Evolutionary conservation across 1,284 basidiomycete genomes (phyloP).

Genomic region (Ganoderma leucocontextum): DNA sequence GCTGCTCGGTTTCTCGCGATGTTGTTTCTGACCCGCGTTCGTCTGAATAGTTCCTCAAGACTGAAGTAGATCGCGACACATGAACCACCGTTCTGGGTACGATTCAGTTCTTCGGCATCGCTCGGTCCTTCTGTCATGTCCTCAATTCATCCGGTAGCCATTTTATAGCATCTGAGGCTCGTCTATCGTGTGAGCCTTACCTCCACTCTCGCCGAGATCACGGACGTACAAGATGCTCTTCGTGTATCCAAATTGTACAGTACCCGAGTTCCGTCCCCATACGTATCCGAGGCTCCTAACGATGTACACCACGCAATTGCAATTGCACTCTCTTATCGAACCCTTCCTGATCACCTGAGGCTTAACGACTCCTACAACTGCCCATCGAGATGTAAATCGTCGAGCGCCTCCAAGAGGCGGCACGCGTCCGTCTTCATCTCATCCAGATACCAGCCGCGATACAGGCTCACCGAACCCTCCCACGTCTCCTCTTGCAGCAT

Average conservation of each 20-base stretch:
- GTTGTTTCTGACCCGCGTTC: background rate
- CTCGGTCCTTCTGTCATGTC: background rate
- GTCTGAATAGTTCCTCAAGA: background rate
- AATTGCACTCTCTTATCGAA: no score
- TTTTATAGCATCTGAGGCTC: background rate
- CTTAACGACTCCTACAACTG: no score
- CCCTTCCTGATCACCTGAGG: no score
- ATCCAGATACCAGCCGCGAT: background rate
- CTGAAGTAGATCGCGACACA: background rate
- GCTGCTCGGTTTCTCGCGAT: background rate
- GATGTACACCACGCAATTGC: background rate
- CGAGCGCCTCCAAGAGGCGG: background rate
- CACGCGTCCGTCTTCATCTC: background rate
- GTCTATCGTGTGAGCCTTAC: background rate
- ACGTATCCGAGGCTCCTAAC: background rate
- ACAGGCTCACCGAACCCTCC: background rate
- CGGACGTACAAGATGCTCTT: background rate
- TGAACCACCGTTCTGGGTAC: background rate
- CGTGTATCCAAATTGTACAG: background rate
- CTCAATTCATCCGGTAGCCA: background rate
- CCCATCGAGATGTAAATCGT: background rate
- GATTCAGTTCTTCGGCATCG: no score
- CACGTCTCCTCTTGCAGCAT: no score
- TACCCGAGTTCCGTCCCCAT: background rate
- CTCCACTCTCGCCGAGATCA: background rate